Percentiles rank a stretch among this genome's conserved stretches.
phyloP scores from a whole-genome alignment of 1,284 basidiomycete species.

The Xerocomus minutiporus region DNA sequence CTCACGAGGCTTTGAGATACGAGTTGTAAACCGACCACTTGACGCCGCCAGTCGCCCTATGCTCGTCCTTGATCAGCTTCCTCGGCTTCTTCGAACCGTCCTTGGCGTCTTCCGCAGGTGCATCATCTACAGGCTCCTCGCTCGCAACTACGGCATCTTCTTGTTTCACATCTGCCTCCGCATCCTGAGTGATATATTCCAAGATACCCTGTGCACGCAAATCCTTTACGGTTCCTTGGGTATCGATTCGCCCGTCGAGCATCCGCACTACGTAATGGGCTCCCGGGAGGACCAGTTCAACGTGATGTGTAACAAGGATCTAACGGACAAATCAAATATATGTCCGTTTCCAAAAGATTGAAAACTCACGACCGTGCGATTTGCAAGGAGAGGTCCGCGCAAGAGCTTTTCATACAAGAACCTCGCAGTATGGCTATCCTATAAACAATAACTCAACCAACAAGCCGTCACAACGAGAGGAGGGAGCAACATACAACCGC shows the following conservation, averaged over 20 bases:
- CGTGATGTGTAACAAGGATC: slow-evolving; percentile 63
- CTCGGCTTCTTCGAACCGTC: slow-evolving; percentile 39
- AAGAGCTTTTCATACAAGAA: slow-evolving; percentile 53
- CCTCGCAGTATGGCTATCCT: slow-evolving; percentile 61
- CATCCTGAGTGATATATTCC: slow-evolving; percentile 41
- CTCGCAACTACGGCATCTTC: slow-evolving; percentile 14
- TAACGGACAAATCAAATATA: slow-evolving; percentile 18
- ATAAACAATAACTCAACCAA: slow-evolving; percentile 1
- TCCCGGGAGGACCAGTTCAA: slow-evolving; percentile 56
- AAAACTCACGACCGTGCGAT: slow-evolving; percentile 54
- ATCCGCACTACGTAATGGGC: slow-evolving; percentile 56
- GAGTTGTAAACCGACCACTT: slow-evolving; percentile 62
- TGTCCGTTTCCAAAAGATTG: neutral
- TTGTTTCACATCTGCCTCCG: slow-evolving; percentile 22
- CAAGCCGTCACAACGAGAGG: neutral
- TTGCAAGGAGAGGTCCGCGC: slow-evolving; percentile 49
- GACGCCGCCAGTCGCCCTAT: slow-evolving; percentile 57
- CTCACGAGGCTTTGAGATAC: slow-evolving; percentile 55
- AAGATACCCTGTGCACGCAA: slow-evolving; percentile 46
- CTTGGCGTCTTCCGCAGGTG: slow-evolving; percentile 10
- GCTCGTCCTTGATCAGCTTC: slow-evolving; percentile 54
- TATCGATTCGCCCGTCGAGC: slow-evolving; percentile 57
- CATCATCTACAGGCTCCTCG: slow-evolving; percentile 18
- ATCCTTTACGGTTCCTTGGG: slow-evolving; percentile 50
- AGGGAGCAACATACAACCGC: slow-evolving; percentile 39